These are phyloP conservation scores for Hypoxylon sp. DNA, from an alignment of 2,329 filamentous ascomycete species.

Conservation along the genomic window DNA sequence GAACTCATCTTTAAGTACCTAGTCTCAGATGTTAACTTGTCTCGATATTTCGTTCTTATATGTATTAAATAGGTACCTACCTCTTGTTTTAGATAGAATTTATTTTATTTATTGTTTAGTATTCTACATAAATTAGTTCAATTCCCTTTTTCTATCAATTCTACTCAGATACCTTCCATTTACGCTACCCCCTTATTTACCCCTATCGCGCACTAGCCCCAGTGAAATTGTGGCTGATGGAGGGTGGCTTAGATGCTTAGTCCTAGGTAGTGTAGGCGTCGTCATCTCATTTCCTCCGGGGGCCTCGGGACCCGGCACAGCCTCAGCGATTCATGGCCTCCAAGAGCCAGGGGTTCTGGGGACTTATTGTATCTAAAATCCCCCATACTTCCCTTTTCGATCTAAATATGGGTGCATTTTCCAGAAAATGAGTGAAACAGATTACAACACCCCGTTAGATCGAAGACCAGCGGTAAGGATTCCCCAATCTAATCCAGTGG, in stretches of 20 bases:
- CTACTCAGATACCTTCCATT: not conserved
- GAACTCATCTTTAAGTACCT: not conserved
- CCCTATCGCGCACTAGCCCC: not conserved
- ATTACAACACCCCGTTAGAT: constrained; percentile 41
- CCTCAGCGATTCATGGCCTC: not conserved
- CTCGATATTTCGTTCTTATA: not conserved
- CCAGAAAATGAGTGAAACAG: constrained; percentile 45
- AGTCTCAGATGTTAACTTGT: not conserved
- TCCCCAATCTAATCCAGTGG: constrained; percentile 2
- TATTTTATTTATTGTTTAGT: not conserved
- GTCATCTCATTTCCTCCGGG: constrained; percentile 25
- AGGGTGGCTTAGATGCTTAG: constrained; percentile 12
- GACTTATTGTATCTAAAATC: constrained; percentile 11
- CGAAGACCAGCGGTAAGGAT: constrained; percentile 49
- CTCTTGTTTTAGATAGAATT: not conserved
- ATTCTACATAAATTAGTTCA: not conserved
- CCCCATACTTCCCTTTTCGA: constrained; percentile 1
- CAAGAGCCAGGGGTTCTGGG: constrained; percentile 7
- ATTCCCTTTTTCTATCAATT: no score
- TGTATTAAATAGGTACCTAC: not conserved
- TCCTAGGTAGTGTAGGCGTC: not conserved
- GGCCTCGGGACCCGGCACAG: constrained; percentile 43
- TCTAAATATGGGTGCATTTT: constrained; percentile 13
- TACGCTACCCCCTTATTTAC: constrained; percentile 4
- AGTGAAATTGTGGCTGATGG: constrained; percentile 1